phyloP scores from a whole-genome alignment of 2,329 filamentous ascomycete genomes.

The Cladosporium sphaerospermum region DNA sequence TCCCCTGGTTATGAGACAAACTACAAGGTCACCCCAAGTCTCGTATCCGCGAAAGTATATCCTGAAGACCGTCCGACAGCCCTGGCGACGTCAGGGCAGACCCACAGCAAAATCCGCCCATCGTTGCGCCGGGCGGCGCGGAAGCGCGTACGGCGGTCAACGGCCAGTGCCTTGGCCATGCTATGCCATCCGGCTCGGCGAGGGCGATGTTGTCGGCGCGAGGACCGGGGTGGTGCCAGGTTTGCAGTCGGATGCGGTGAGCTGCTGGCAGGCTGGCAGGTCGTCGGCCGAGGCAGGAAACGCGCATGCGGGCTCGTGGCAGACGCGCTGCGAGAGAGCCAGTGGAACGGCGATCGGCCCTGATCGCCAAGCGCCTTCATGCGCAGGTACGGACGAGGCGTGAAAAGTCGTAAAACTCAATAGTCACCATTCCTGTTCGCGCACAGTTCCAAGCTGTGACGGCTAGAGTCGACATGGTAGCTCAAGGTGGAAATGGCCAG shows the following conservation, averaged over 20 bases:
- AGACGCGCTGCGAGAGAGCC: not conserved
- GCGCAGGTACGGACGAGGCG: not conserved
- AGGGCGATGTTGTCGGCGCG: not conserved
- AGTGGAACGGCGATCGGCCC: not conserved
- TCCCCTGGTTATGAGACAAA: too few relatives aligned
- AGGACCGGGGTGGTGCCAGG: not conserved
- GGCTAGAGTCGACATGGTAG: too few relatives aligned
- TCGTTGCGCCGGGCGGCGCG: conserved; percentile 1
- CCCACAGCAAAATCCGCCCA: conserved; percentile 7
- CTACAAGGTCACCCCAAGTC: not conserved
- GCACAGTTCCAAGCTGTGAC: too few relatives aligned
- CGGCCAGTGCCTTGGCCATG: conserved; percentile 6
- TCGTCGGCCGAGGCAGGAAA: too few relatives aligned
- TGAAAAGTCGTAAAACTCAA: not conserved
- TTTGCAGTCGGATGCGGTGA: conserved; percentile 2
- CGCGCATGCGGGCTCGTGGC: too few relatives aligned
- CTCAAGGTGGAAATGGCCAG: too few relatives aligned
- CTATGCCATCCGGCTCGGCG: not conserved
- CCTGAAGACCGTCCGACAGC: not conserved
- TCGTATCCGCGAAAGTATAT: not conserved
- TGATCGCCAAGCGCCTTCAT: not conserved
- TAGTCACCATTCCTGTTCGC: not conserved
- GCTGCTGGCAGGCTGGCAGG: not conserved
- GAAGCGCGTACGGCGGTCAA: conserved; percentile 1
- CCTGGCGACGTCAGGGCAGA: conserved; percentile 7